Evolutionary conservation across 2,329 filamentous ascomycete species (phyloP), one percentile per base, ranked within the genome.

Genomic region (Neonectria magnoliae): DNA sequence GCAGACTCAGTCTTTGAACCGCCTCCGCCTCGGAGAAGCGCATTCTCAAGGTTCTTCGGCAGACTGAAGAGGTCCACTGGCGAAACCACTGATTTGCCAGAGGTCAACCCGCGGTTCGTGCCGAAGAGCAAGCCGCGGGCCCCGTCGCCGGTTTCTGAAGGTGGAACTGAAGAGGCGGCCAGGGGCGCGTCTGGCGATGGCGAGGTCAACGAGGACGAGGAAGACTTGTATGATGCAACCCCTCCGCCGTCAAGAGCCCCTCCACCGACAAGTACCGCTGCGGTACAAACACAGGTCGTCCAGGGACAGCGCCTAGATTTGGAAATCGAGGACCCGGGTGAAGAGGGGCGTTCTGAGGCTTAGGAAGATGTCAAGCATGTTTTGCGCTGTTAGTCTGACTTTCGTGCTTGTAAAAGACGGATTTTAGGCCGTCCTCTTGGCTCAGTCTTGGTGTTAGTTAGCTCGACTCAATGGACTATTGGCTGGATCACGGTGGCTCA

Each of bases 81-180:
- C 9, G 67, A 74, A 38, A 63, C 70, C 18, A 63, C 60, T 8
- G 66, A 68, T 20, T 48, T 74, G 14, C 72, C 72, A 10, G n/a
- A 64, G 6, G 64, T 73, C 29, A 25, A 65, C 27, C 64, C 69
- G 14, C 60, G 63, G 3, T 6, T 65, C 25, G 61, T 74, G 11
- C 70, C 68, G 33, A 57, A 67, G 57, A 74, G 71, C 48, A 68
- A 50, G 20, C 57, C 64, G 14, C 53, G 41, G n/a, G 53, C 51
- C 7, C 29, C 27, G 31, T 13, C 45, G 57, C 13, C 38, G 11
- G 54, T 48, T 4, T 29, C 38, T n/a, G 44, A 22, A 16, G 44
- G n/a, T 8, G 36, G 62, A n/a, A 10, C 5, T n/a, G 42, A 4
- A 18, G 29, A 59, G 2, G 47, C 48, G 10, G 25, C 31, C 31